A percentile compares a stretch with the other conserved stretches of the same genome.
Conservation (phyloP, 768 basidiomycete species). For the Omphalotus guepiniiformis region DNA sequence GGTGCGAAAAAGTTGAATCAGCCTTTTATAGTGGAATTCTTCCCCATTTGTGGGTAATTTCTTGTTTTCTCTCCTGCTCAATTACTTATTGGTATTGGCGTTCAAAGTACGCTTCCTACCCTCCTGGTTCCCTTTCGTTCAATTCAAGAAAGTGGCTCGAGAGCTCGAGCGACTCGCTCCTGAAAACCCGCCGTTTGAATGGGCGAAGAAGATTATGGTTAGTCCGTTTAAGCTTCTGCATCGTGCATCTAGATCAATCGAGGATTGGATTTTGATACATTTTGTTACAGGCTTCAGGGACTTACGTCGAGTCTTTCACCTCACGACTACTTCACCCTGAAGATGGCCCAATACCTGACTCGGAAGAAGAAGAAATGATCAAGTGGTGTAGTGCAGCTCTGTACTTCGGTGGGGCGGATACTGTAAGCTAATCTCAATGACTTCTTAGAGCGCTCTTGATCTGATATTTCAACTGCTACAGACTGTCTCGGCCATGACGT, state of each 20-base stretch:
- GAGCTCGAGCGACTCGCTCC: too few relatives aligned
- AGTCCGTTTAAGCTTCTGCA: too few relatives aligned
- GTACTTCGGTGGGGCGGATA: neutral
- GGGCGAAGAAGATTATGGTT: too few relatives aligned
- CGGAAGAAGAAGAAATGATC: constrained; percentile 23
- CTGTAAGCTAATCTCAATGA: too few relatives aligned
- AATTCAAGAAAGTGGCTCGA: too few relatives aligned
- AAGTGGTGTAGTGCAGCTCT: constrained; percentile 23
- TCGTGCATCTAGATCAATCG: too few relatives aligned
- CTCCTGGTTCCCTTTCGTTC: too few relatives aligned
- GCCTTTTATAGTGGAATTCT: constrained; percentile 39
- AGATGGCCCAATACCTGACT: constrained; percentile 17
- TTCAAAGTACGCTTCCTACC: too few relatives aligned
- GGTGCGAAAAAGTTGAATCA: constrained; percentile 34
- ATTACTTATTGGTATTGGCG: too few relatives aligned
- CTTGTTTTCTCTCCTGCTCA: too few relatives aligned
- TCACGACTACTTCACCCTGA: constrained; percentile 27
- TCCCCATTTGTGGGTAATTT: constrained; percentile 30
- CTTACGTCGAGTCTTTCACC: constrained; percentile 27
- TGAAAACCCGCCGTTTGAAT: too few relatives aligned
- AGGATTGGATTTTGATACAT: constrained; percentile 24
- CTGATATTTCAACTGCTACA: neutral
- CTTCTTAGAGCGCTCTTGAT: neutral
- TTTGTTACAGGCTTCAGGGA: constrained; percentile 17
- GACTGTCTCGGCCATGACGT: constrained; percentile 29